Evolutionary conservation across 495 filamentous ascomycete species (phyloP).

Genomic region (Podospora anserina): DNA sequence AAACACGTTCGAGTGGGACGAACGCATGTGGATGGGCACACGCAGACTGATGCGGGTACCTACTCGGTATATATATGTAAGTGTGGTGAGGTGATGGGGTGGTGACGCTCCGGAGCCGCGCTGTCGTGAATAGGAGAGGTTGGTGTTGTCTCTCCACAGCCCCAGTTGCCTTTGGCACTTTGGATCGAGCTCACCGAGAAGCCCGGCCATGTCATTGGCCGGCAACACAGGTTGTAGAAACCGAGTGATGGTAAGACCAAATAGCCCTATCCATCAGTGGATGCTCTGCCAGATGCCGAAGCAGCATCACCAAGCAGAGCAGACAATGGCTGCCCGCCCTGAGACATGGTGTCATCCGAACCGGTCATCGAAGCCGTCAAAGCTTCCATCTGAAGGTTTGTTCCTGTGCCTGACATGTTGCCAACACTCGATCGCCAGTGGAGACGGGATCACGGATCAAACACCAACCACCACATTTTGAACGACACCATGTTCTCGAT

Average conservation of each 20-base stretch:
- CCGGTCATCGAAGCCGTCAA: not conserved
- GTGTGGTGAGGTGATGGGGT: not conserved
- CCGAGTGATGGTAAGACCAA: not conserved
- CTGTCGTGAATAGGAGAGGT: not conserved
- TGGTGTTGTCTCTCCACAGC: not conserved
- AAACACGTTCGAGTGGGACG: not conserved
- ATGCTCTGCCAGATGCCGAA: not conserved
- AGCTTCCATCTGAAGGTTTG: not conserved
- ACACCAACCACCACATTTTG: conserved; percentile 2
- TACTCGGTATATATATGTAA: not conserved
- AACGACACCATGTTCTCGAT: not conserved
- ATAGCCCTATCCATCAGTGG: no score
- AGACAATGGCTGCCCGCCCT: not conserved
- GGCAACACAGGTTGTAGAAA: not conserved
- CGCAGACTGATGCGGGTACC: not conserved
- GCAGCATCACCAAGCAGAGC: not conserved
- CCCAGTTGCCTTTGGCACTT: not conserved
- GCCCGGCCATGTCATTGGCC: not conserved
- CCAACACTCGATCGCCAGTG: not conserved
- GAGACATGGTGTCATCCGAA: not conserved
- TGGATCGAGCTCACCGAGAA: not conserved
- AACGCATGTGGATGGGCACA: not conserved
- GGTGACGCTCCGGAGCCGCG: not conserved
- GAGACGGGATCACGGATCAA: not conserved
- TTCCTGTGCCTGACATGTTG: not conserved